Evolutionary conservation across 768 basidiomycete genomes (phyloP), one percentile per base, ranked within the genome.

Genomic region (Coprinopsis strossmayeri): DNA sequence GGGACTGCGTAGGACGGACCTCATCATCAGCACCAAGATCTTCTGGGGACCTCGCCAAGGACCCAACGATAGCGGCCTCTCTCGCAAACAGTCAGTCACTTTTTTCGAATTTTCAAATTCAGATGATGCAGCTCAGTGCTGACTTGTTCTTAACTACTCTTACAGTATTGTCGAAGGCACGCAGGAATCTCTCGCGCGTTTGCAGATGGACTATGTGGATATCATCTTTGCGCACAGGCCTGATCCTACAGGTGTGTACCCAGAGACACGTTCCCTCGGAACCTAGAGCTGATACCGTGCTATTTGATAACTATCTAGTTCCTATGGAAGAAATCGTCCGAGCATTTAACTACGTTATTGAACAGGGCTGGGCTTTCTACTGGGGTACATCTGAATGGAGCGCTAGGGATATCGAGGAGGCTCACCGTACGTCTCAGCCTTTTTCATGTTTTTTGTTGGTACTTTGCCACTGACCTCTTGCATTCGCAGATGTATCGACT

Each of bases 301-400:
- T 38, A 25, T 11, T 15, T 46, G 30, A 28, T 34, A 38, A 38
- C 35, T 38, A 10, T 21, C 18, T 44, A 73, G 78, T 79, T 9
- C 77, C 79, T 0, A 82, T 81, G 77, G 86, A 89, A 62, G 89
- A 91, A 61, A 69, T 81, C 42, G 87, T 91, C 37, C 77, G 88
- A 34, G 86, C 84, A 0, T 90, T 91, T 72, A 88, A 87, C 69
- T 81, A 70, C 56, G 72, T 88, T 23, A 87, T 91, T 55, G 78
- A 85, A 44, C 68, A 79, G 55, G 85, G 84, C 58, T 82, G 82
- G 81, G 77, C 81, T 4, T 79, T 74, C 61, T 84, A 83, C 60
- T 85, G 84, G 84, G 86, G 70, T 20, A 87, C 85, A 0, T 84
- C 81, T 9, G 88, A 91, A 62, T 91, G 89, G 88, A 76, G 71